Conservation (phyloP, 2,329 filamentous ascomycete species). For the Cladophialophora exuberans region DNA sequence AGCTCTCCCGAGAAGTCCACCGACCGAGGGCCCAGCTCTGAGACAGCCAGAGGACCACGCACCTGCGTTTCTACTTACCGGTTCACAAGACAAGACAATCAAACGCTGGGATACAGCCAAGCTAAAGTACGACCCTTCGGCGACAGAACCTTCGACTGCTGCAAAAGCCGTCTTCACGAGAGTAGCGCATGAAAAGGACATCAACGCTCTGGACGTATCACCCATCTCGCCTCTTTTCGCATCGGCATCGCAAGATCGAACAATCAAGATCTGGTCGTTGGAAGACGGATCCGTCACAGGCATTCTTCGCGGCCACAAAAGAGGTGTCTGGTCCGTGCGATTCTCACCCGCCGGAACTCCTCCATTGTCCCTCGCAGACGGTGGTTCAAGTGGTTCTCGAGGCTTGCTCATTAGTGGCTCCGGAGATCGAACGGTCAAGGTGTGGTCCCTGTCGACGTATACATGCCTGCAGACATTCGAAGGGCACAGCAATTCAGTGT, state of each 20-base stretch:
- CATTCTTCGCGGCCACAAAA: constrained; percentile 86
- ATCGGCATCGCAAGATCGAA: constrained; percentile 94
- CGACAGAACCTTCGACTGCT: constrained; percentile 37
- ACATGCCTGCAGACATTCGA: constrained; percentile 92
- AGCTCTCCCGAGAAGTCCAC: constrained; percentile 72
- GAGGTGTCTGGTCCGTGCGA: constrained; percentile 93
- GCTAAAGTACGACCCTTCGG: constrained; percentile 53
- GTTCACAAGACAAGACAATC: constrained; percentile 92
- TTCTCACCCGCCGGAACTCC: constrained; percentile 83
- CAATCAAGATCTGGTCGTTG: constrained; percentile 93
- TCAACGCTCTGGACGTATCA: constrained; percentile 89
- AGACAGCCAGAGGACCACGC: constrained; percentile 76
- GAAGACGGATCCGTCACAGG: constrained; percentile 89
- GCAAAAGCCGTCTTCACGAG: constrained; percentile 75
- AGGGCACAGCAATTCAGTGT: constrained; percentile 91
- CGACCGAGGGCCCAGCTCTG: constrained; percentile 71
- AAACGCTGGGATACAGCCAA: constrained; percentile 88
- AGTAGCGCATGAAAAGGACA: constrained; percentile 98
- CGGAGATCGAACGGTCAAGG: constrained; percentile 92
- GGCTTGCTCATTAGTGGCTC: constrained; percentile 87
- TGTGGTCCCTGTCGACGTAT: constrained; percentile 93
- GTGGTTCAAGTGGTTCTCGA: constrained; percentile 70
- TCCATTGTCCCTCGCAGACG: constrained; percentile 70
- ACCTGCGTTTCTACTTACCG: constrained; percentile 83
- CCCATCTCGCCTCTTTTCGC: constrained; percentile 79